phyloP scores from a whole-genome alignment of 2,329 filamentous ascomycete species.

The Colletotrichum ledebouriae region DNA sequence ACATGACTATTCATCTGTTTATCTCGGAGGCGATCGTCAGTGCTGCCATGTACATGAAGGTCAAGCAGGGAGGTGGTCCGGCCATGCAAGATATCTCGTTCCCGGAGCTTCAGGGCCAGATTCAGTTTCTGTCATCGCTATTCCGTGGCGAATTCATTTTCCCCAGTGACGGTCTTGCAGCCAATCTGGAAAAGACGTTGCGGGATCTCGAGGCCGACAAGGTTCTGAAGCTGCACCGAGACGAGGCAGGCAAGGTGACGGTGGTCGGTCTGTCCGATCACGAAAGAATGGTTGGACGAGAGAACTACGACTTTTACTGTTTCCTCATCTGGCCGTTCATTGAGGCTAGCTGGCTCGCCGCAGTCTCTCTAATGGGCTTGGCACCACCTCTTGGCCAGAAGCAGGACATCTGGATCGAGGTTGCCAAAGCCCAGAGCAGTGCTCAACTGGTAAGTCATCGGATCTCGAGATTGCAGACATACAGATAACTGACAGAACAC shows the following conservation, averaged over 20 bases:
- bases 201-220: constrained; percentile 81
- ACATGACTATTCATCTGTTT: constrained; percentile 99
- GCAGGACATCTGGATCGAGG: constrained; percentile 83
- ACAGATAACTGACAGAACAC: constrained; percentile 42
- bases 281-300: constrained; percentile 83
- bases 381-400: constrained; percentile 74
- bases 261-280: constrained; percentile 80
- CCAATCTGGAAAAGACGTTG: constrained; percentile 86
- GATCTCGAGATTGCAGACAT: rapidly evolving
- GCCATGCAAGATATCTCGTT: constrained; percentile 84
- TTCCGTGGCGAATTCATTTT: constrained; percentile 99
- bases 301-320: constrained; percentile 99
- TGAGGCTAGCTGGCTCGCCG: constrained; percentile 92
- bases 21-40: constrained; percentile 93
- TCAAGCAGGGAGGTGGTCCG: constrained; percentile 92
- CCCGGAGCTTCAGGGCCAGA: constrained; percentile 79
- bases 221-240: constrained; percentile 77
- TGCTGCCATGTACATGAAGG: constrained; percentile 87
- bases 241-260: constrained; percentile 67
- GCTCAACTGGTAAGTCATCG: constrained; percentile 77
- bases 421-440: constrained; percentile 82
- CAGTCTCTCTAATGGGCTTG: constrained; percentile 88
- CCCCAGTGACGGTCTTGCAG: constrained; percentile 83
- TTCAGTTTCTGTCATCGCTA: constrained; percentile 90
- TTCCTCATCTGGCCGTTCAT: constrained; percentile 99